These are phyloP conservation scores for Fraxinus angustifolia DNA, from an alignment of 305 asterid species.

Conservation along the genomic window DNA sequence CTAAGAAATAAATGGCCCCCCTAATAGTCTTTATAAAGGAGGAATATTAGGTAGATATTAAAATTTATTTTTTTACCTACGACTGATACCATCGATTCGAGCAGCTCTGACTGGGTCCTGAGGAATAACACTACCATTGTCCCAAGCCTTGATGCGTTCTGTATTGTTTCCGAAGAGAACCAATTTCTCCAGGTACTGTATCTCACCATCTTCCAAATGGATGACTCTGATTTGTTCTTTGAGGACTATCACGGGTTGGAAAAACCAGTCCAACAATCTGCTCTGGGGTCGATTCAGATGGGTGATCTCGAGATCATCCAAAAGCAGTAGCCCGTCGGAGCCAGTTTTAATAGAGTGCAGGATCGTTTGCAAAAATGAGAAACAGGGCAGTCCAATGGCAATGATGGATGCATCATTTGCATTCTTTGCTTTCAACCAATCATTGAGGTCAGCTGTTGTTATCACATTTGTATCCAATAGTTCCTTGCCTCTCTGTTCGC, in stretches of 20 bases:
- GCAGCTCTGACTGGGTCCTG: conserved; percentile 72
- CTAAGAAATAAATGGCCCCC: background rate
- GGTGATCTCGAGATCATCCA: conserved; percentile 71
- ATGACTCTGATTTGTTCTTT: conserved; percentile 79
- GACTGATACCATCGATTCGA: conserved; percentile 78
- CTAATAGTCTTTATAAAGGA: background rate
- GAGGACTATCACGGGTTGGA: conserved; percentile 76
- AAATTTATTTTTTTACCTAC: conserved; percentile 45
- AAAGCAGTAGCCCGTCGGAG: conserved; percentile 59
- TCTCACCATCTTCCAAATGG: conserved; percentile 64
- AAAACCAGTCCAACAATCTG: conserved; percentile 85
- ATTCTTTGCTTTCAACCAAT: conserved; percentile 73
- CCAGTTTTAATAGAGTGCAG: conserved; percentile 62
- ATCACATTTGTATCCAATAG: conserved; percentile 52
- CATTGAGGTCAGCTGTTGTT: conserved; percentile 59
- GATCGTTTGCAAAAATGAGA: conserved; percentile 51
- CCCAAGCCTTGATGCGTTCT: conserved; percentile 63
- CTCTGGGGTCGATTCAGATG: conserved; percentile 80
- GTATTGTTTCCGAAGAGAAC: conserved; percentile 53
- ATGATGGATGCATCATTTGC: conserved; percentile 42
- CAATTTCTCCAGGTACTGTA: conserved; percentile 59
- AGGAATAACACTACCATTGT: conserved; percentile 57
- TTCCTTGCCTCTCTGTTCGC: conserved; percentile 62
- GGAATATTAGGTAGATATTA: background rate
- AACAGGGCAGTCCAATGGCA: conserved; percentile 70